phyloP scores from a whole-genome alignment of 441 rosid species.

The Adansonia rubrostipa region DNA sequence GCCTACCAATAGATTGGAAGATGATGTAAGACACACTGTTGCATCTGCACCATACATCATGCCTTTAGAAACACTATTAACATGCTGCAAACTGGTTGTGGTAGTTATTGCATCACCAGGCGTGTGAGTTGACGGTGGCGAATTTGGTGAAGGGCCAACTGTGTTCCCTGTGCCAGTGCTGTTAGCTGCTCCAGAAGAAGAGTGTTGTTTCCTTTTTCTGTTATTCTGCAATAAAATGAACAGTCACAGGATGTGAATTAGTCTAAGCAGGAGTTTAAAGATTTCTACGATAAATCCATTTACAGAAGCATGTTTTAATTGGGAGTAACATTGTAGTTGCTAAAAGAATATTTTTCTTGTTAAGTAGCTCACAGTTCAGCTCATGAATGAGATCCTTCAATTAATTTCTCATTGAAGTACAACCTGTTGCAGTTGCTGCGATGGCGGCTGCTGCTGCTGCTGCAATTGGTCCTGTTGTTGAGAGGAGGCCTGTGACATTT shows the following conservation, averaged over 20 bases:
- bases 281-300: not conserved
- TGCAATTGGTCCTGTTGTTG: conserved; percentile 58
- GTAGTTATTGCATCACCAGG: conserved; percentile 66
- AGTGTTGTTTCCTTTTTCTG: conserved; percentile 65
- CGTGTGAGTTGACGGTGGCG: conserved; percentile 75
- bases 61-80: conserved; percentile 50
- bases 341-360: conserved; percentile 16
- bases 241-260: conserved; percentile 27
- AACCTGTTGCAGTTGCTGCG: conserved; percentile 23
- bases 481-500: conserved; percentile 64
- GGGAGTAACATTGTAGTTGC: conserved; percentile 5
- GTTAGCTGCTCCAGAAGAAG: conserved; percentile 73
- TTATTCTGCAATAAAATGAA: conserved; percentile 45
- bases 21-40: conserved; percentile 52
- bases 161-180: conserved; percentile 74
- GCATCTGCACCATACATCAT: conserved; percentile 55
- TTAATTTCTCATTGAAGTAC: conserved; percentile 17
- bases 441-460: conserved; percentile 29
- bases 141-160: conserved; percentile 60
- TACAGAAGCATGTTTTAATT: conserved; percentile 1
- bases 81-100: conserved; percentile 51
- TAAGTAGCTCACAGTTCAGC: conserved; percentile 28
- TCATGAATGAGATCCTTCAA: conserved; percentile 23
- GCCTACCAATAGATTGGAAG: conserved; percentile 60
- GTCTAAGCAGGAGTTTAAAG: not conserved